Evolutionary conservation across 805 yeast genomes (phyloP).

Genomic region (Saccharomycopsis javanensis): DNA sequence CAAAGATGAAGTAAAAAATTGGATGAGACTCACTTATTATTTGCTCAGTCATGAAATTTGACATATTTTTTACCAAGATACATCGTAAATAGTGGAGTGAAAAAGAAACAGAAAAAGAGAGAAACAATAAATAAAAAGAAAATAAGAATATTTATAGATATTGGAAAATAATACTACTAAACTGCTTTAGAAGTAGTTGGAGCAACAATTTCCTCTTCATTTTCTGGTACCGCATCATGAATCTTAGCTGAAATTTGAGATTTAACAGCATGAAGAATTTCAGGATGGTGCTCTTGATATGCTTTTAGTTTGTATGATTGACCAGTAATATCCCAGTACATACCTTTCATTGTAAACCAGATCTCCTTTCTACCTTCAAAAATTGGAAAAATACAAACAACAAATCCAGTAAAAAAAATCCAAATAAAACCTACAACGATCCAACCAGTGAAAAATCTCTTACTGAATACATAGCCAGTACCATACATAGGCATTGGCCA

Average conservation of each 20-base stretch:
- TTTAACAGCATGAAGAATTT: conserved; percentile 62
- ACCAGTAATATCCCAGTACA: conserved; percentile 79
- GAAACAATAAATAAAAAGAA: neutral
- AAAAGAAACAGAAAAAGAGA: neutral
- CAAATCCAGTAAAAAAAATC: conserved; percentile 57
- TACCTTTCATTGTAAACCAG: conserved; percentile 56
- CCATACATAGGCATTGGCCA: conserved; percentile 98
- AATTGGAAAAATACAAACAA: conserved; percentile 61
- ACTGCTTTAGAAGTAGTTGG: conserved; percentile 60
- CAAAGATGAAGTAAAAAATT: too few species aligned
- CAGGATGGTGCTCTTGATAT: conserved; percentile 73
- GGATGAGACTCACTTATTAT: too few species aligned
- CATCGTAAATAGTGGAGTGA: too few species aligned
- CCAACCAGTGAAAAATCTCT: conserved; percentile 82
- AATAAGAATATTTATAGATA: neutral
- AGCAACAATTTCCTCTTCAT: conserved; percentile 97
- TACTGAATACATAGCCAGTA: conserved; percentile 61
- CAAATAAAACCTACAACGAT: conserved; percentile 71
- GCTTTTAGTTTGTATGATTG: conserved; percentile 60
- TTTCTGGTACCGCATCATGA: conserved; percentile 29
- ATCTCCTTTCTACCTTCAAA: conserved; percentile 67
- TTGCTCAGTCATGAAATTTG: too few species aligned
- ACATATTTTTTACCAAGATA: too few species aligned
- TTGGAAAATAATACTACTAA: neutral
- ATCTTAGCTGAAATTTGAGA: conserved; percentile 39